Evolutionary conservation across 139 green algal species (phyloP).

Genomic region (Chlamydomonas eustigma): DNA sequence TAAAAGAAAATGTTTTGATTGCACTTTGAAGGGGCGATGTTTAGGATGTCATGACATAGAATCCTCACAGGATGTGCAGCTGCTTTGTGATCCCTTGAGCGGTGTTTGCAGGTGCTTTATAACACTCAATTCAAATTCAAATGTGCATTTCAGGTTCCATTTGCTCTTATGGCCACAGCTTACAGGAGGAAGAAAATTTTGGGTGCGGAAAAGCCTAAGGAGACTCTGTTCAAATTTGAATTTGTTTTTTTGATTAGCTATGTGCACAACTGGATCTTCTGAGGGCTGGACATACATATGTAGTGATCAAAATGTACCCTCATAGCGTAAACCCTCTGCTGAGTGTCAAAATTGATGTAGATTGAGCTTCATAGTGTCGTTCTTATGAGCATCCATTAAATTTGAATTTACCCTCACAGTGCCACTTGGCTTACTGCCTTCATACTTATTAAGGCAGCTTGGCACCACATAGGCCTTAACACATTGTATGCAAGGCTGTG

Average conservation of each 20-base stretch:
- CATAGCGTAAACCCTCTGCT: not conserved
- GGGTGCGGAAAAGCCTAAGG: not conserved
- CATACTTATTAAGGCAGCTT: not conserved
- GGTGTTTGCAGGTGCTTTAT: too few species aligned
- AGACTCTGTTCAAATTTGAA: not conserved
- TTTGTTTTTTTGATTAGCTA: not conserved
- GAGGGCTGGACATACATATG: not conserved
- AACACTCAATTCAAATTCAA: too few species aligned
- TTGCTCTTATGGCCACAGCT: conserved; percentile 58
- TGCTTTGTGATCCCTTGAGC: too few species aligned
- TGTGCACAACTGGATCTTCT: not conserved
- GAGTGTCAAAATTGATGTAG: not conserved
- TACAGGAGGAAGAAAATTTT: conserved; percentile 52
- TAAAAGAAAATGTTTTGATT: too few species aligned
- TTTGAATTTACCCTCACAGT: too few species aligned
- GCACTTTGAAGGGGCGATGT: too few species aligned
- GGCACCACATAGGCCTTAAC: too few species aligned
- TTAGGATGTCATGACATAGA: too few species aligned
- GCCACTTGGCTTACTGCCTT: too few species aligned
- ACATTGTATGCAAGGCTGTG: too few species aligned
- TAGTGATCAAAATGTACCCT: not conserved
- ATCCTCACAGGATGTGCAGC: too few species aligned
- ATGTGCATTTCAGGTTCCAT: conserved; percentile 38
- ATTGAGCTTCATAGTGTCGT: not conserved
- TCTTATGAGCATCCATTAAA: not conserved